phyloP scores from a whole-genome alignment of 2,329 filamentous ascomycete species.

The Dryadomyces sulphureus region DNA sequence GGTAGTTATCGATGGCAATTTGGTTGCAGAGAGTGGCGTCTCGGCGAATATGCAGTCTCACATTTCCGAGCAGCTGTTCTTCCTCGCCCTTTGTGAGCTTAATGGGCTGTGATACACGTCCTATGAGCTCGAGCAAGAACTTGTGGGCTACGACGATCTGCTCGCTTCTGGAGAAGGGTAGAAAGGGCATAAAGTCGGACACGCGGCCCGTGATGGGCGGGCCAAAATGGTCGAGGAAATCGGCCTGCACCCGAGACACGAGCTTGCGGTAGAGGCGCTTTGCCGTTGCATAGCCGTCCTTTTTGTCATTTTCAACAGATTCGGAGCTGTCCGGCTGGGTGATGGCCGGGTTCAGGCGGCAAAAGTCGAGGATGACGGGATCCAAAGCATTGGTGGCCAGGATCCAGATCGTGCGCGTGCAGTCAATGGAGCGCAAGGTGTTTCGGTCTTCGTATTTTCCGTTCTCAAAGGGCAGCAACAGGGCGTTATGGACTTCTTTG shows the following conservation, averaged over 20 bases:
- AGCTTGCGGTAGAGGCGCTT: not conserved
- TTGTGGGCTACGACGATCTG: conserved; percentile 8
- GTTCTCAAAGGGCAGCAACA: conserved; percentile 6
- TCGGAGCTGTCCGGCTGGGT: not conserved
- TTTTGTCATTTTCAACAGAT: no score
- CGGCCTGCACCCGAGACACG: not conserved
- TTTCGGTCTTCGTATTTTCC: conserved; percentile 8
- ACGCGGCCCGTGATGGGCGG: conserved; percentile 7
- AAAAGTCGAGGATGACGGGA: conserved; percentile 5
- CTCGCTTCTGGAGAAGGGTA: conserved; percentile 7
- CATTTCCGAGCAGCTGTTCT: conserved; percentile 1
- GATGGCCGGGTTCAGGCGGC: conserved; percentile 3
- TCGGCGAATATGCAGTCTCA: conserved; percentile 1
- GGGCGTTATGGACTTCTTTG: conserved; percentile 2
- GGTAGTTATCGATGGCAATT: conserved; percentile 4
- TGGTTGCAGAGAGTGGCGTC: conserved; percentile 5
- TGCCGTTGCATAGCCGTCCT: not conserved
- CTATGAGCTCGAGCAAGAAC: conserved; percentile 3
- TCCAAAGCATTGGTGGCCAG: conserved; percentile 8
- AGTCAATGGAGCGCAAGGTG: conserved; percentile 1
- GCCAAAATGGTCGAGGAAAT: conserved; percentile 4
- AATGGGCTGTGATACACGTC: conserved; percentile 1
- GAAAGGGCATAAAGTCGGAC: conserved; percentile 7
- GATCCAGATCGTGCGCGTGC: conserved; percentile 7
- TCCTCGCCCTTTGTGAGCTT: not conserved